These are phyloP conservation scores for Hemerocallis citrina DNA, from an alignment of 106 monocot genomes.

Conservation along the genomic window DNA sequence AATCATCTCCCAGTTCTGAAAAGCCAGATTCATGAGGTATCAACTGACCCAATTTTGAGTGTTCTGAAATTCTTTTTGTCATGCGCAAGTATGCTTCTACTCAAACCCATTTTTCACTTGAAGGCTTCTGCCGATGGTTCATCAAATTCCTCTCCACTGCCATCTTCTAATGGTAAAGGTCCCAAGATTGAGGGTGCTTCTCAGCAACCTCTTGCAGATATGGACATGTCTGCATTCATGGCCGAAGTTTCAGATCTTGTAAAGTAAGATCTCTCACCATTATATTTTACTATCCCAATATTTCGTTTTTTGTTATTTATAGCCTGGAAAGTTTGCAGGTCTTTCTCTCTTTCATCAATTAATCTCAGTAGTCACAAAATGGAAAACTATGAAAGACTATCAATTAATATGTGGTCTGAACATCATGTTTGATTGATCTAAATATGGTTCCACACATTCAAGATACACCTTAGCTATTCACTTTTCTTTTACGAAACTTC, in stretches of 20 bases:
- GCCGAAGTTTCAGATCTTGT: slow-evolving; percentile 47
- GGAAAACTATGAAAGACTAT: neutral
- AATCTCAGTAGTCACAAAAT: neutral
- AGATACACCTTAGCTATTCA: neutral
- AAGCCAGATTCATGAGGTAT: slow-evolving; percentile 33
- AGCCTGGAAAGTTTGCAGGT: neutral
- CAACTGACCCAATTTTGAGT: slow-evolving; percentile 2
- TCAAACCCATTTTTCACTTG: slow-evolving; percentile 1
- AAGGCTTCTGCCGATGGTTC: slow-evolving; percentile 30
- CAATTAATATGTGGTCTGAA: no score
- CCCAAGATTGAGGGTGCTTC: slow-evolving; percentile 11
- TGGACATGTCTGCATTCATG: slow-evolving; percentile 40
- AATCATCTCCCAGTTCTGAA: slow-evolving; percentile 18
- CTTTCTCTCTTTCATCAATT: neutral
- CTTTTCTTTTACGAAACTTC: neutral
- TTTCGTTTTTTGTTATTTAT: neutral
- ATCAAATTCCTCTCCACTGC: slow-evolving; percentile 18
- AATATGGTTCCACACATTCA: neutral
- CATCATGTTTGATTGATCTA: no score
- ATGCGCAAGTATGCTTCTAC: slow-evolving; percentile 6
- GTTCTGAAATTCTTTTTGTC: slow-evolving; percentile 4
- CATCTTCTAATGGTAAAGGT: slow-evolving; percentile 12
- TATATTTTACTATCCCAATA: neutral
- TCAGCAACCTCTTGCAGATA: slow-evolving; percentile 23
- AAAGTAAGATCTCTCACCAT: slow-evolving; percentile 28